Conservation (phyloP, 1,284 basidiomycete species). For the Leccinum pachyderme region DNA sequence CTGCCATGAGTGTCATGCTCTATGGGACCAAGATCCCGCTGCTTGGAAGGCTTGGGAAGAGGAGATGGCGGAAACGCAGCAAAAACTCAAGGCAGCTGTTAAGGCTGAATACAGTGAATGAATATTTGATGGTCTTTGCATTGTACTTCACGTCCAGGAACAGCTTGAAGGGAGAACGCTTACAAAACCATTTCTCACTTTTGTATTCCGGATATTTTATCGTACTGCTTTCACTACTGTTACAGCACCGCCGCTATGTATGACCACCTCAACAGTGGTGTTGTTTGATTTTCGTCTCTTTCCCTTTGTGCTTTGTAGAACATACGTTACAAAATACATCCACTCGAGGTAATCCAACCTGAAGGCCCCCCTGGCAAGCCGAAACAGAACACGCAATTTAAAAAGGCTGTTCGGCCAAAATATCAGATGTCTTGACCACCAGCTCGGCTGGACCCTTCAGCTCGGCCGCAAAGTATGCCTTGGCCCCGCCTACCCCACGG, state of each 20-base stretch:
- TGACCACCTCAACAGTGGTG: neutral
- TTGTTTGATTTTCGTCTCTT: neutral
- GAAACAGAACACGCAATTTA: slow-evolving; percentile 12
- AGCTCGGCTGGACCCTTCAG: slow-evolving; percentile 45
- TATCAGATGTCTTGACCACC: slow-evolving; percentile 48
- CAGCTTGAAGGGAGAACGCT: neutral
- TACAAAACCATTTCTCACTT: neutral
- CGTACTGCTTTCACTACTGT: neutral
- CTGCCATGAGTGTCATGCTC: slow-evolving; percentile 44
- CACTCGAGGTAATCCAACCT: neutral
- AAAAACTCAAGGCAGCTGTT: slow-evolving; percentile 24
- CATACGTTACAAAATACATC: neutral
- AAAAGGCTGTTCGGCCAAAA: slow-evolving; percentile 50
- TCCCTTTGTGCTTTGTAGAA: neutral
- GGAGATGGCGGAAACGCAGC: slow-evolving; percentile 37
- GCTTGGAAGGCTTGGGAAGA: slow-evolving; percentile 38
- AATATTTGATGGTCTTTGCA: too few species aligned
- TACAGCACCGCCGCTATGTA: neutral
- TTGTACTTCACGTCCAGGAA: too few species aligned
- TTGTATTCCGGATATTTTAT: neutral
- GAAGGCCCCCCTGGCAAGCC: neutral
- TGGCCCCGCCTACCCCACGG: slow-evolving; percentile 45
- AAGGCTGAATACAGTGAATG: slow-evolving; percentile 4
- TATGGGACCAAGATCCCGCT: slow-evolving; percentile 32
- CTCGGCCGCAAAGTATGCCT: slow-evolving; percentile 57